phyloP scores from a whole-genome alignment of 495 filamentous ascomycete species.

The Aspergillus indologenus region DNA sequence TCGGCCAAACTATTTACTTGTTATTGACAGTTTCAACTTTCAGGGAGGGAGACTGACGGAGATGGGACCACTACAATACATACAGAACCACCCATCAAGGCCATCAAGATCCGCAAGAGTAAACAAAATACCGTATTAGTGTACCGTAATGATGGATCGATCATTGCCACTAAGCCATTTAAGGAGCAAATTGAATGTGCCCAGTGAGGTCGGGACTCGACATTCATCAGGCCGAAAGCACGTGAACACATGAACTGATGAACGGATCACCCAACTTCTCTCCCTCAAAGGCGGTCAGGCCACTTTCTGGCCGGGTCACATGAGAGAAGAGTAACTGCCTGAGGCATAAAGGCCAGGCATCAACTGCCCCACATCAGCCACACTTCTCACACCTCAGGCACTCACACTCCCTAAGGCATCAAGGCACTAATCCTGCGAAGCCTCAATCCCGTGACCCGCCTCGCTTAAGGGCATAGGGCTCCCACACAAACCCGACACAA shows the following conservation, averaged over 20 bases:
- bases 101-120: constrained; percentile 9
- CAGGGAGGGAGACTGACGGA: not conserved
- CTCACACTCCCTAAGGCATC: constrained; percentile 6
- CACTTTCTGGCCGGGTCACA: not conserved
- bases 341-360: constrained; percentile 2
- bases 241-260: no score
- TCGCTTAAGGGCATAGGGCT: constrained; percentile 49
- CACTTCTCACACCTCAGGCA: not conserved
- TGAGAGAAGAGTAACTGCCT: constrained; percentile 7
- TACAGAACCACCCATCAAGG: not conserved
- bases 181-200: not conserved
- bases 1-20: constrained; percentile 22
- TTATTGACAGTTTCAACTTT: constrained; percentile 15
- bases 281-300: constrained; percentile 5
- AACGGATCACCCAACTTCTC: constrained; percentile 3
- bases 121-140: constrained; percentile 26
- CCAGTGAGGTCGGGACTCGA: no score
- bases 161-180: constrained; percentile 8
- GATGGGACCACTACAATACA: not conserved
- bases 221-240: constrained; percentile 1
- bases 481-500: constrained; percentile 42
- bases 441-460: constrained; percentile 25
- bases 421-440: constrained; percentile 9
- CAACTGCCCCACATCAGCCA: not conserved
- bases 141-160: constrained; percentile 13